phyloP scores from a whole-genome alignment of 2,329 filamentous ascomycete species.

The Clonostachys rhizophaga region DNA sequence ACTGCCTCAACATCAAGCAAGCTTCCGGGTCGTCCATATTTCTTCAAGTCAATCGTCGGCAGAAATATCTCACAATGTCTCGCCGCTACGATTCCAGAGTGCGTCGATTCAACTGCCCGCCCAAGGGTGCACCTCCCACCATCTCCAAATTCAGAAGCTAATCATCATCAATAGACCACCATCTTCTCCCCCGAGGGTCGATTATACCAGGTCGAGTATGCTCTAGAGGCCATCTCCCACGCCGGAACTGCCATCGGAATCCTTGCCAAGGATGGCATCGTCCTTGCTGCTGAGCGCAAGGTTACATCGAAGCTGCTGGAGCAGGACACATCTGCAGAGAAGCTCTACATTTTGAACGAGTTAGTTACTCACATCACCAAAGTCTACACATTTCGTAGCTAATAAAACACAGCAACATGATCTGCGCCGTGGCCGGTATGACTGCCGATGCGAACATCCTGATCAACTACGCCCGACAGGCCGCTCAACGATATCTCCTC shows the following conservation, averaged over 20 bases:
- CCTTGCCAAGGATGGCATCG: constrained; percentile 95
- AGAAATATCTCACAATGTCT: constrained; percentile 61
- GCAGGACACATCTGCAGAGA: constrained; percentile 99
- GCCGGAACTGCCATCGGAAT: constrained; percentile 96
- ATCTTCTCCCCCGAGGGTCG: constrained; percentile 99
- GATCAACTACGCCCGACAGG: constrained; percentile 98
- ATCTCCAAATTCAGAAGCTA: not conserved
- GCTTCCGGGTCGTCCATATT: not conserved
- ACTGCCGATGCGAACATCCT: constrained; percentile 99
- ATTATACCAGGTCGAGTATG: constrained; percentile 99
- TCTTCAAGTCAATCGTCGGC: not conserved
- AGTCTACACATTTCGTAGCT: not conserved
- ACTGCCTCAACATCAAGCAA: not conserved
- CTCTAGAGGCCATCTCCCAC: constrained; percentile 96
- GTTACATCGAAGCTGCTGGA: constrained; percentile 98
- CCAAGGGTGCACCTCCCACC: constrained; percentile 1
- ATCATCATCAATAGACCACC: constrained; percentile 66
- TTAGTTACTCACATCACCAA: constrained; percentile 39
- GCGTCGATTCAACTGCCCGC: constrained; percentile 32
- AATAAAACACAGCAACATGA: constrained; percentile 83
- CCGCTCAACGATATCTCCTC: constrained; percentile 93
- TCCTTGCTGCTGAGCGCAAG: constrained; percentile 95
- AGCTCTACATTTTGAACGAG: constrained; percentile 99
- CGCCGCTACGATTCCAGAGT: constrained; percentile 97
- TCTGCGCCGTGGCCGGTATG: constrained; percentile 98